phyloP scores from a whole-genome alignment of 495 filamentous ascomycete species.

The Oleoguttula mirabilis region DNA sequence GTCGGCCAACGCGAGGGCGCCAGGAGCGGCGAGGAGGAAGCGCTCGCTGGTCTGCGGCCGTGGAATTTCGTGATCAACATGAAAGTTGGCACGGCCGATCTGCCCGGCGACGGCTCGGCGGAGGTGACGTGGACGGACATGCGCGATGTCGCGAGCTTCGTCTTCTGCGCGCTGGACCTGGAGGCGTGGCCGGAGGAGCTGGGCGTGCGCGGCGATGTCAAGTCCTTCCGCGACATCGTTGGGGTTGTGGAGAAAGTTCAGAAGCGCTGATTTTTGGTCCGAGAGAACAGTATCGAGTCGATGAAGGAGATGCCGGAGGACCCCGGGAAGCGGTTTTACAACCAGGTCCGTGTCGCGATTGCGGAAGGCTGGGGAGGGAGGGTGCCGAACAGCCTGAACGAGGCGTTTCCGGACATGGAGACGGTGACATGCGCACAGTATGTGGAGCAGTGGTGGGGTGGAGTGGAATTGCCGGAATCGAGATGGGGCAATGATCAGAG shows the following conservation, averaged over 20 bases:
- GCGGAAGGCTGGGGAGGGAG: conserved; percentile 7
- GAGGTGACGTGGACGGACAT: conserved; percentile 16
- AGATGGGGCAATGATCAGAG: conserved; percentile 15
- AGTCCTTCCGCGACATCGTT: conserved; percentile 14
- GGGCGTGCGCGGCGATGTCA: conserved; percentile 17
- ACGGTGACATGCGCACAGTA: conserved; percentile 15
- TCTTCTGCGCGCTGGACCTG: conserved; percentile 15
- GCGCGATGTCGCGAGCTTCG: conserved; percentile 19
- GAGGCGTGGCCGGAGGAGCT: conserved; percentile 14
- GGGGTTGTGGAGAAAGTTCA: conserved; percentile 18
- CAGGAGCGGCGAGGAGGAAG: conserved; percentile 17
- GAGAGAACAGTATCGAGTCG: conserved; percentile 9
- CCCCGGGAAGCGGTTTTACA: conserved; percentile 18
- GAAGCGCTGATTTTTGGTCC: conserved; percentile 15
- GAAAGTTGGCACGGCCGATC: conserved; percentile 18
- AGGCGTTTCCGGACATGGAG: conserved; percentile 11
- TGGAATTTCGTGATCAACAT: conserved; percentile 22
- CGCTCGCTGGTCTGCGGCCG: conserved; percentile 18
- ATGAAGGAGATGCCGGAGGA: conserved; percentile 6
- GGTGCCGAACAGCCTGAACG: conserved; percentile 14
- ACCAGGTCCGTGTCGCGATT: conserved; percentile 14
- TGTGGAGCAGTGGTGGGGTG: conserved; percentile 19
- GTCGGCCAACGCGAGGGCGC: conserved; percentile 10
- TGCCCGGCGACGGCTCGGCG: conserved; percentile 14
- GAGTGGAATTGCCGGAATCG: conserved; percentile 11